phyloP scores from a whole-genome alignment of 306 rosid species.

The Aeschynomene evenia region DNA sequence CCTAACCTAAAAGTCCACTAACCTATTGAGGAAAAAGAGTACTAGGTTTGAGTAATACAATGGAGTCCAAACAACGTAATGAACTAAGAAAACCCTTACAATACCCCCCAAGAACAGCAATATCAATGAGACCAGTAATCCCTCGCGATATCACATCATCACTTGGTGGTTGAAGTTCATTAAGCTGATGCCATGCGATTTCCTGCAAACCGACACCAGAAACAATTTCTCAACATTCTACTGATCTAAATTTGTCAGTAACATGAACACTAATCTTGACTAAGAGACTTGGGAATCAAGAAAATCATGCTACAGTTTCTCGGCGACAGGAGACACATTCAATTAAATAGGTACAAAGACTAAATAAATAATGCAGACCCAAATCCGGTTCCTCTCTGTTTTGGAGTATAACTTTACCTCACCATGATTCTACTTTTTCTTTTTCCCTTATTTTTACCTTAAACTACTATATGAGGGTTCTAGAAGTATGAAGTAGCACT shows the following conservation, averaged over 20 bases:
- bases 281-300: not conserved
- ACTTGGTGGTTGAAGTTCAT: slow-evolving; percentile 81
- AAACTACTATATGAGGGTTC: not conserved
- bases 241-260: not conserved
- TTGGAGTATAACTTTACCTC: not conserved
- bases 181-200: slow-evolving; percentile 94
- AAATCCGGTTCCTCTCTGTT: not conserved
- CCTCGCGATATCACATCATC: slow-evolving; percentile 94
- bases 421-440: not conserved
- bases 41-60: too few species aligned
- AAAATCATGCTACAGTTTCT: slow-evolving; percentile 5
- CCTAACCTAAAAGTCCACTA: too few species aligned
- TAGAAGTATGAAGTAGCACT: not conserved
- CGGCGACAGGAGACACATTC: not conserved
- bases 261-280: slow-evolving; percentile 3
- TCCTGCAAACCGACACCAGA: slow-evolving; percentile 58
- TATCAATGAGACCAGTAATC: slow-evolving; percentile 73
- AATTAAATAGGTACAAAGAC: slow-evolving; percentile 5
- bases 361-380: not conserved
- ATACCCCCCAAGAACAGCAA: too few species aligned
- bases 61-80: too few species aligned
- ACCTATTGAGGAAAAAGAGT: too few species aligned
- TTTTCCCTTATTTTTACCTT: not conserved
- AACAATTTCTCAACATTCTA: slow-evolving; percentile 29
- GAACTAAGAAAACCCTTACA: too few species aligned